Evolutionary conservation across 2,329 filamentous ascomycete genomes (phyloP).

Genomic region (Pseudocercospora fijiensis): DNA sequence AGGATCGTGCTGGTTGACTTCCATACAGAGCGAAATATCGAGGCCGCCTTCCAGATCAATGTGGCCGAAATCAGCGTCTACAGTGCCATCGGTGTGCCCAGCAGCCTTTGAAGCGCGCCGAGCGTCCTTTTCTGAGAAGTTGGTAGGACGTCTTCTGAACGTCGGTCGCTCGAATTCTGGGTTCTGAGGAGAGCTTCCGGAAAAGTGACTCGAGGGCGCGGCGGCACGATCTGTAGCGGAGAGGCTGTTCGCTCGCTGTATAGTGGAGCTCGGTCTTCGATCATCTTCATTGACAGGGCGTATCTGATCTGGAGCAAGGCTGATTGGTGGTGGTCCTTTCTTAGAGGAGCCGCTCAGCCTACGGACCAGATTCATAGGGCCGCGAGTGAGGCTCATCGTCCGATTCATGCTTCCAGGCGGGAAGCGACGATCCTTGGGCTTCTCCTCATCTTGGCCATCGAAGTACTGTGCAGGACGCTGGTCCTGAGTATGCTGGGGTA

Average conservation of each 20-base stretch:
- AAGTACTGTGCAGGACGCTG: slow-evolving; percentile 15
- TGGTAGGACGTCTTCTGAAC: slow-evolving; percentile 49
- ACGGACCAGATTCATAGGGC: slow-evolving; percentile 45
- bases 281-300: slow-evolving; percentile 24
- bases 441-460: slow-evolving; percentile 16
- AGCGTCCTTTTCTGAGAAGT: slow-evolving; percentile 44
- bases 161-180: slow-evolving; percentile 35
- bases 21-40: slow-evolving; percentile 84
- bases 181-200: slow-evolving; percentile 7
- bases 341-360: slow-evolving; percentile 41
- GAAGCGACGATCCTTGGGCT: slow-evolving; percentile 22
- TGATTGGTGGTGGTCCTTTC: slow-evolving; percentile 23
- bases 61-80: slow-evolving; percentile 52
- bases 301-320: slow-evolving; percentile 23
- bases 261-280: slow-evolving; percentile 5
- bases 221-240: slow-evolving; percentile 11
- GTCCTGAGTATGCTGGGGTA: slow-evolving; percentile 29
- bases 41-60: slow-evolving; percentile 80
- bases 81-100: slow-evolving; percentile 49
- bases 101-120: slow-evolving; percentile 32
- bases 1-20: slow-evolving; percentile 81
- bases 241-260: slow-evolving; percentile 31
- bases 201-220: slow-evolving; percentile 11
- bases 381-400: slow-evolving; percentile 35
- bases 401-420: slow-evolving; percentile 38